Percentiles rank a stretch among this genome's conserved stretches.
phyloP scores from a whole-genome alignment of 352 stramenopile genomes.

The Phytophthora pini region DNA sequence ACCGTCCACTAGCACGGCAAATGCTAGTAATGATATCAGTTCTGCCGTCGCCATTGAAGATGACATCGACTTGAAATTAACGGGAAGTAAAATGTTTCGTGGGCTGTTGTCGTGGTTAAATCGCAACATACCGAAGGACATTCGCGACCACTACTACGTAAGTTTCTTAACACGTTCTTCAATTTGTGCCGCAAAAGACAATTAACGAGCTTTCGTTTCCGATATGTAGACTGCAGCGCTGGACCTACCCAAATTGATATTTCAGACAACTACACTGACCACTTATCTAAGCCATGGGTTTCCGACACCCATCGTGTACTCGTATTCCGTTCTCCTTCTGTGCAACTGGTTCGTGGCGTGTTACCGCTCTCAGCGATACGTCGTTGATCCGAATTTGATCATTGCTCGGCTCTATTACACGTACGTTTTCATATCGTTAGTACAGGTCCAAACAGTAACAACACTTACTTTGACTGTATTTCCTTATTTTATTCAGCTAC shows the following conservation, averaged over 20 bases:
- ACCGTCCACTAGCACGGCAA: background rate
- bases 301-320: constrained; percentile 41
- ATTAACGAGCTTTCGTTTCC: background rate
- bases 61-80: background rate
- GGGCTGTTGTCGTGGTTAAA: constrained; percentile 6
- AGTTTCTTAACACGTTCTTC: background rate
- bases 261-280: constrained; percentile 52
- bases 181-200: background rate
- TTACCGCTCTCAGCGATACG: constrained; percentile 52
- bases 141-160: constrained; percentile 36
- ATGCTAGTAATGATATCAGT: background rate
- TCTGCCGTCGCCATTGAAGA: background rate
- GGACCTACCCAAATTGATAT: constrained; percentile 57
- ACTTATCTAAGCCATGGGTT: constrained; percentile 58
- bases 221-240: constrained; percentile 43
- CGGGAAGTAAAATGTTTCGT: background rate
- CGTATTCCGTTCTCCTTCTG: constrained; percentile 46
- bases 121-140: constrained; percentile 16
- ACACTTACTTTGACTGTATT: no score
- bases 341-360: constrained; percentile 56
- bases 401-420: constrained; percentile 45
- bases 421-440: constrained; percentile 17
- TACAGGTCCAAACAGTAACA: no score
- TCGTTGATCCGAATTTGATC: constrained; percentile 38
- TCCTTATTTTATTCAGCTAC: constrained; percentile 34